Conservation (phyloP, 345 rosid genomes). For the Boechera retrofracta region DNA sequence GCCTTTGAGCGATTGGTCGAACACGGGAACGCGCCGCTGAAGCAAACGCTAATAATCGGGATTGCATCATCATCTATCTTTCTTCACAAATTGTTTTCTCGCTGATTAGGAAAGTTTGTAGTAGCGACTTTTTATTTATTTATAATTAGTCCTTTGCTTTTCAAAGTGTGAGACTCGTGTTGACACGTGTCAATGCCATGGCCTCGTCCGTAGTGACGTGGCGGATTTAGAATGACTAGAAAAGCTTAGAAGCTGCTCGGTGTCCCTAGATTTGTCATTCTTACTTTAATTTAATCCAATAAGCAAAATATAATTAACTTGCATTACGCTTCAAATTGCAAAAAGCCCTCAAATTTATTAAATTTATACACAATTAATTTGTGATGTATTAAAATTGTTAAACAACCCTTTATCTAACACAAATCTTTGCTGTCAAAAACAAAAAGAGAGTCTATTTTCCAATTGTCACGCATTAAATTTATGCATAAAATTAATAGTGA, state of each 20-base stretch:
- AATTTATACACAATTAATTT: background rate
- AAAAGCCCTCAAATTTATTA: no score
- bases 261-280: constrained; percentile 13
- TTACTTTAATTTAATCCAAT: background rate
- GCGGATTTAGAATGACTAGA: constrained; percentile 18
- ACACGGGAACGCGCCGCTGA: constrained; percentile 36
- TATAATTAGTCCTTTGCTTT: background rate
- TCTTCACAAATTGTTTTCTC: background rate
- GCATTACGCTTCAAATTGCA: no score
- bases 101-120: background rate
- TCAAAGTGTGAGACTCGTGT: background rate
- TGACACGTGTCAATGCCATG: constrained; percentile 20
- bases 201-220: constrained; percentile 30
- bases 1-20: constrained; percentile 21
- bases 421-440: background rate
- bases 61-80: constrained; percentile 43
- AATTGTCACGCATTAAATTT: background rate
- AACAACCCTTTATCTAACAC: background rate
- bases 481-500: background rate
- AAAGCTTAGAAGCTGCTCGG: constrained; percentile 36
- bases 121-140: background rate
- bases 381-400: background rate
- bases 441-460: background rate
- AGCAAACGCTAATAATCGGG: constrained; percentile 48
- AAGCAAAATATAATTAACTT: background rate